Base-by-base conservation (phyloP, 2,329 filamentous ascomycete species). In the Arthrobotrys sinensis region DNA sequence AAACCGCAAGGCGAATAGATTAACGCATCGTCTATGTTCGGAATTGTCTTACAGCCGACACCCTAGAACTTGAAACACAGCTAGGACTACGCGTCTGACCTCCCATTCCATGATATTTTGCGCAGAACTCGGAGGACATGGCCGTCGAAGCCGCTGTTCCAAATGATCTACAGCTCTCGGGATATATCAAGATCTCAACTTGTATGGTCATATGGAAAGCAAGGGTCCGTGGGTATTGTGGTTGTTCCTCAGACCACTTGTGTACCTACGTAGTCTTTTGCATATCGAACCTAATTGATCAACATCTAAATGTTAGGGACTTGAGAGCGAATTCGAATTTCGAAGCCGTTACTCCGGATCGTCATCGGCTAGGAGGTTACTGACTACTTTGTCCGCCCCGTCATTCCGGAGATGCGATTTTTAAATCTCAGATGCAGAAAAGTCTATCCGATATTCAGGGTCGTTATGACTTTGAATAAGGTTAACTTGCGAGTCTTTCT, bases 91-190 rank as follows among this genome's bases (percentile, higher is more conserved):
- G 38, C 66, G 32, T 71, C 50, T 55, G 50, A 62, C 46, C 24
- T 71, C 60, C 53, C 4, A 19, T 45, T 28, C 16, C 55, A 50
- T 48, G 63, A 62, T 66, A 52, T 32, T 28, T 57, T 45, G 28
- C 45, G 24, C 45, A 32, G 12, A 28, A 57, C 4, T 62, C 75
- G 75, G 75, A 57, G 48, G 38, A 52, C 21, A 19, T 53, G 52
- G 67, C 75, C 75, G 75, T 77, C 62, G 53, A 67, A 67, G 67
- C 75, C 75, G 75, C 67, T 64, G 45, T 34, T 14, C 34, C 38
- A 60, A 50, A 72, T 14, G 75, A 78, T 78, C 75, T 71, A 63
- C 75, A 50, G 1, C 16, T 55, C 46, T 52, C 57, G 45, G 40
- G 45, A 46, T 46, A 57, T 60, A 48, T 64, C 12, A 28, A 34